These are phyloP conservation scores for Diplosphaera chodatii DNA, from an alignment of 139 green algal genomes.

Conservation along the genomic window DNA sequence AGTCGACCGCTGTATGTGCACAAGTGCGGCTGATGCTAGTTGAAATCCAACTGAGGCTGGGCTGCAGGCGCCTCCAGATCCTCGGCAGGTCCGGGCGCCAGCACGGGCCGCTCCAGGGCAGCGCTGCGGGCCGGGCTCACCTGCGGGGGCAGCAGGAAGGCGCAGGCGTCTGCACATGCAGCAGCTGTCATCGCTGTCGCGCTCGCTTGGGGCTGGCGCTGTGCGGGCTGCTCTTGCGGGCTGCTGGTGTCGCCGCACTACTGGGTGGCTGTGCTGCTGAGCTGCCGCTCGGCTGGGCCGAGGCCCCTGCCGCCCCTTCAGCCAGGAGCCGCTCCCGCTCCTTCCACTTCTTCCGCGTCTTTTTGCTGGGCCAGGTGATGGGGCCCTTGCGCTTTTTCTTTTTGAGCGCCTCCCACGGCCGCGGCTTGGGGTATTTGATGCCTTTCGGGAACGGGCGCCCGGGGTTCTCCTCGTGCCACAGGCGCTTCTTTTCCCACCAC, in stretches of 20 bases:
- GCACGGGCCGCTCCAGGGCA: background rate
- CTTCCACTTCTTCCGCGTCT: background rate
- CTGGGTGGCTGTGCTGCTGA: no score
- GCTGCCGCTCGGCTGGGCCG: background rate
- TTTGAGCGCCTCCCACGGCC: background rate
- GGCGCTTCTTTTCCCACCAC: background rate
- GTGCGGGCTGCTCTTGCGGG: background rate
- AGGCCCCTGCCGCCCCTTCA: no score
- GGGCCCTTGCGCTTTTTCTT: background rate
- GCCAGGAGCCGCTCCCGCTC: no score
- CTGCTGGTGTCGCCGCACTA: no score
- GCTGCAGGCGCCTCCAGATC: no score
- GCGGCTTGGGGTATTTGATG: background rate
- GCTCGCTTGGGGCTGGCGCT: background rate
- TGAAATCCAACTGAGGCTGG: background rate
- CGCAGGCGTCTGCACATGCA: background rate
- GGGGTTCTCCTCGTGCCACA: background rate
- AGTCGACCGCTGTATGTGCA: background rate
- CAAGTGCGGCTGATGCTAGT: background rate
- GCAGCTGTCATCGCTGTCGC: no score
- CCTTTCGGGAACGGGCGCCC: background rate
- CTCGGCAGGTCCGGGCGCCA: background rate
- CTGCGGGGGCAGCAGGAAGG: background rate
- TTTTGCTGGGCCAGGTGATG: background rate
- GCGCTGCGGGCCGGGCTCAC: background rate